Base-by-base conservation (phyloP, 1,139 yeast genomes). In the Taphrina sp. region DNA sequence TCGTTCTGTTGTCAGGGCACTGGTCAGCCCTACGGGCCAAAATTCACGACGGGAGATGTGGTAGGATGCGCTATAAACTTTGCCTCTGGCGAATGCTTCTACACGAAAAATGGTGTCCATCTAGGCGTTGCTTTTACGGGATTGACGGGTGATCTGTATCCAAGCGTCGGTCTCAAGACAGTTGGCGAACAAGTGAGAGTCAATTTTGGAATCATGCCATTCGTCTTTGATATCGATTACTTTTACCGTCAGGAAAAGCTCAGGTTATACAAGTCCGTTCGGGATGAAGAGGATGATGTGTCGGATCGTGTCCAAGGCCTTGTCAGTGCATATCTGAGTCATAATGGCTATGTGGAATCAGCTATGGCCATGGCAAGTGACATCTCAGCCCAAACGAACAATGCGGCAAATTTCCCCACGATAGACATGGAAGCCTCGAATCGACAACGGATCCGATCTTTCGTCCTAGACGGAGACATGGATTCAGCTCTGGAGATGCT, bases 51-150 rank as follows among this genome's bases (percentile, higher is more conserved):
- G 23, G 76, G 76, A 20, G 96, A 89, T 67, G 74, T 78, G 1
- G 75, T 90, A 61, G 97, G 97, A 0, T 84, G 94, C 68, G 96
- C 96, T 1, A 75, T 88, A 24, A 85, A 89, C 70, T 85, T 80
- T 64, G 73, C 78, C 24, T 79, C 79, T 41, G 77, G 79, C 43
- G 72, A 81, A 0, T 75, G 88, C 2, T 90, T 89, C 64, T 80
- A 81, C 61, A 89, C 96, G 0, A 82, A 86, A 67, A 89, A 90
- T 69, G 96, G 96, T 2, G 76, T 85, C 4, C 70, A 69, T 44
- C 64, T 81, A 45, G 83, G 83, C 0, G 70, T 72, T 35, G 82
- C 83, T 1, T 80, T 79, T 61, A 65, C 68, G 7, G 74, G 77
- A 58, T 66, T 76, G n/a, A 66, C 67, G 34, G 59, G 66, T 24